Percentiles rank a stretch among this genome's conserved stretches.
These are phyloP conservation scores for Kernera saxatilis DNA, from an alignment of 345 rosid species.

Conservation along the genomic window DNA sequence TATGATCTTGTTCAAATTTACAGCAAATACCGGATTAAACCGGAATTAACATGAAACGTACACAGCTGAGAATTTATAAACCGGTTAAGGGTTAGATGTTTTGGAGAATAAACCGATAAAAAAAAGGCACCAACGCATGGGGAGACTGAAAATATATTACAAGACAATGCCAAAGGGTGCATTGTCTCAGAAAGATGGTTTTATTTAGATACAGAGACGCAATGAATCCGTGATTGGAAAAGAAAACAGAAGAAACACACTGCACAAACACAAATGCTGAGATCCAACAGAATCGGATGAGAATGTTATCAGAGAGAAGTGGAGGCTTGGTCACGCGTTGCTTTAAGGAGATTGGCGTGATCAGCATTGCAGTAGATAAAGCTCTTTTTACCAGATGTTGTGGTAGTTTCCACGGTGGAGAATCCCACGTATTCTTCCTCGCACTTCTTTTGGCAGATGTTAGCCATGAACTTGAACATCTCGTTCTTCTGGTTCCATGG, in stretches of 20 bases:
- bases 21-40: not conserved
- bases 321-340: constrained; percentile 9
- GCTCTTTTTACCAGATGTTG: constrained; percentile 44
- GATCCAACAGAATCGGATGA: not conserved
- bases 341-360: constrained; percentile 7
- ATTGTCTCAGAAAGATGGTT: not conserved
- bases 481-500: constrained; percentile 38
- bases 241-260: not conserved
- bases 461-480: constrained; percentile 45
- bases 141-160: not conserved
- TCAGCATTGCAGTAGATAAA: constrained; percentile 49
- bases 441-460: constrained; percentile 50
- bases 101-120: not conserved
- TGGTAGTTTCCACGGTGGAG: constrained; percentile 30
- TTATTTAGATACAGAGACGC: not conserved
- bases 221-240: too few relatives aligned
- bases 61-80: not conserved
- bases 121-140: too few relatives aligned
- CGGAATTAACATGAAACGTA: not conserved
- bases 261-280: not conserved
- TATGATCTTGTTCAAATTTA: not conserved
- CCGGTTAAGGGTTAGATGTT: not conserved
- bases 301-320: constrained; percentile 1
- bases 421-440: constrained; percentile 48
- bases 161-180: not conserved